Base-by-base conservation (phyloP, 345 rosid genomes). In the Cardamine chenopodiifolia region DNA sequence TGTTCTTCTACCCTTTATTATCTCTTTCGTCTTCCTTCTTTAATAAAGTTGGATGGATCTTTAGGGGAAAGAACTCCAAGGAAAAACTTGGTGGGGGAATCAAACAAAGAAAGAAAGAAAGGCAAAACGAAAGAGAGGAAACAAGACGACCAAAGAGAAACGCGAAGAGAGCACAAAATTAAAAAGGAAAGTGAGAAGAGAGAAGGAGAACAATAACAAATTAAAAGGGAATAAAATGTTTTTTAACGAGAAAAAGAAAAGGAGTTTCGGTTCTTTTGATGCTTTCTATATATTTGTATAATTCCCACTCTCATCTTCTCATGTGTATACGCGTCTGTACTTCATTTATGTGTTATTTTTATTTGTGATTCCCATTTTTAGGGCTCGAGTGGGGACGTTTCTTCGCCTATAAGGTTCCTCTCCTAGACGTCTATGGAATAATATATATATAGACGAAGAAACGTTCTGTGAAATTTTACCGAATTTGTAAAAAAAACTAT, bases 41-140 rank as follows among this genome's bases (percentile, higher is more conserved):
- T 90, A 70, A 75, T 82, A 87, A 90, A 87, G 89, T 70, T 82
- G 77, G 82, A 83, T 81, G 84, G 86, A 84, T 79, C 85, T 68
- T 88, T 86, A 86, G 66, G 67, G 84, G 50, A 57, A 66, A 66
- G 19, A 76, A 76, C 59, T 70, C 23, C 25, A 83, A 79, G 39
- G 77, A 74, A 78, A 70, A 76, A 75, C 39, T 75, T 73, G 89
- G 87, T 86, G 91, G 88, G 86, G 96, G 84, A 90, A 86, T 88
- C 81, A 62, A 69, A 66, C 1, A n/a, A 56, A 28, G 6, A 28
- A 28, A 72, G 61, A 81, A 82, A 71, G 76, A 84, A 78, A 83
- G 82, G 47, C 75, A 56, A 66, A 72, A 66, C 69, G 81, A 78
- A 74, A 80, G 84, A 72, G 78, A 82, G 78, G 81, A 70, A 80